Percentiles rank a stretch among this genome's conserved stretches.
Evolutionary conservation across 2,329 filamentous ascomycete genomes (phyloP).

Genomic region (Xylariaceae sp.): DNA sequence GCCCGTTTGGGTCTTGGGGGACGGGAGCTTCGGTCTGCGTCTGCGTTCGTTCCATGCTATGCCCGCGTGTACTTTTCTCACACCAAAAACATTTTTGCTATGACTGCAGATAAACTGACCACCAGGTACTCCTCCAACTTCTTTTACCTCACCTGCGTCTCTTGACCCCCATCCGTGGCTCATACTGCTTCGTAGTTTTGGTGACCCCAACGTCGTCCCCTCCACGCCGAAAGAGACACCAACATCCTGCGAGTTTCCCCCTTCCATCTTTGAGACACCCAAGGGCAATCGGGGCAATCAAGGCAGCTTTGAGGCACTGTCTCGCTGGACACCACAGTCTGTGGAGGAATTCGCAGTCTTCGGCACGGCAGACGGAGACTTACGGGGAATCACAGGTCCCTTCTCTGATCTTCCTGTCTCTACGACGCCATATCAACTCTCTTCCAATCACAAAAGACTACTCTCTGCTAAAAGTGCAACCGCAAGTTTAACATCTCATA

Average conservation of each 20-base stretch:
- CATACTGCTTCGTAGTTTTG: conserved; percentile 46
- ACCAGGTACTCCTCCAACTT: conserved; percentile 43
- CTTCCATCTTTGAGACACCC: conserved; percentile 53
- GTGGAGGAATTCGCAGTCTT: conserved; percentile 62
- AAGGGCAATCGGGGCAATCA: conserved; percentile 42
- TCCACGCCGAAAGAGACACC: conserved; percentile 56
- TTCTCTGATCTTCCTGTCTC: conserved; percentile 43
- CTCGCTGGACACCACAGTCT: conserved; percentile 56
- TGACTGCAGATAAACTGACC: conserved; percentile 56
- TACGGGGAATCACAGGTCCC: conserved; percentile 41
- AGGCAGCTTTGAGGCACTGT: conserved; percentile 44
- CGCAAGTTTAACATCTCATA: conserved; percentile 54
- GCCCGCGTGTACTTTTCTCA: conserved; percentile 11
- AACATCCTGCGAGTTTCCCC: conserved; percentile 48
- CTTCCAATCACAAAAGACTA: conserved; percentile 43
- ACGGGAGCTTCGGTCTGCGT: conserved; percentile 10
- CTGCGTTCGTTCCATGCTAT: conserved; percentile 13
- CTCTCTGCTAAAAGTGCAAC: conserved; percentile 47
- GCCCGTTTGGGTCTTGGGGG: conserved; percentile 6
- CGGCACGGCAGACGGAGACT: conserved; percentile 57
- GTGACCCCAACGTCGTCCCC: conserved; percentile 57
- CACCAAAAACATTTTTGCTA: conserved; percentile 43
- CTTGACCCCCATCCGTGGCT: conserved; percentile 16
- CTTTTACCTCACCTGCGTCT: conserved; percentile 6
- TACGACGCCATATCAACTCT: conserved; percentile 34